Base-by-base conservation (phyloP, 2,329 filamentous ascomycete genomes). In the Cadophora sp. region DNA sequence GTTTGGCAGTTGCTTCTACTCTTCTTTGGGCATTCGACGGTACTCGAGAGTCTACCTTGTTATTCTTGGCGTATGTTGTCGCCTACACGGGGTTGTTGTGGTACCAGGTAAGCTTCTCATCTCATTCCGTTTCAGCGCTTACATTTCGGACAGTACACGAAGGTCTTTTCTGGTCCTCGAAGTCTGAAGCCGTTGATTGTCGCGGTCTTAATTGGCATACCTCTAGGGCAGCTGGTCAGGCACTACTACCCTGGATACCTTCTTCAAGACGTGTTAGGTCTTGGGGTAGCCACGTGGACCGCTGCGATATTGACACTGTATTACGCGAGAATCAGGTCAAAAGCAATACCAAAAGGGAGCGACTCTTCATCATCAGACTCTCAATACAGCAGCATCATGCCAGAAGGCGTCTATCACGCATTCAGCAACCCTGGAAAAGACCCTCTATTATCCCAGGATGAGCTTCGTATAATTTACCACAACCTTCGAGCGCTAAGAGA, bases 361-460 rank as follows among this genome's bases (percentile, higher is more conserved):
- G 22, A 51, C 11, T 13, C 48, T 51, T 13, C 22, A 7, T 51
- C 20, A 18, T 62, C 62, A 14, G 41, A 65, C 7, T 6, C 58
- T 30, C 53, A 50, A n/a, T 62, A 70, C 45, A 69, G 51, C 24
- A 65, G 65, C 41, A 18, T 68, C 22, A 43, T 56, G 9, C 62
- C 61, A 47, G 64, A 67, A 45, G 70, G 71, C 1, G 55, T 56
- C 4, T 73, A 72, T 66, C 69, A 72, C 50, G 60, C 68, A 27
- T 71, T 69, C 33, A 68, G 47, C 33, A 63, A 66, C 39, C 68
- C 67, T 73, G 13, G 78, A 75, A 59, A 73, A 39, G 81, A 84
- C 68, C 79, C 79, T 2, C 77, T 83, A 55, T 83, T 80, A 75
- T 85, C 83, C 14, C 83, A 84, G 70, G 81, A 81, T 64, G 83